These are phyloP conservation scores for Amanita polypyramis DNA, from an alignment of 768 basidiomycete species.

Conservation along the genomic window DNA sequence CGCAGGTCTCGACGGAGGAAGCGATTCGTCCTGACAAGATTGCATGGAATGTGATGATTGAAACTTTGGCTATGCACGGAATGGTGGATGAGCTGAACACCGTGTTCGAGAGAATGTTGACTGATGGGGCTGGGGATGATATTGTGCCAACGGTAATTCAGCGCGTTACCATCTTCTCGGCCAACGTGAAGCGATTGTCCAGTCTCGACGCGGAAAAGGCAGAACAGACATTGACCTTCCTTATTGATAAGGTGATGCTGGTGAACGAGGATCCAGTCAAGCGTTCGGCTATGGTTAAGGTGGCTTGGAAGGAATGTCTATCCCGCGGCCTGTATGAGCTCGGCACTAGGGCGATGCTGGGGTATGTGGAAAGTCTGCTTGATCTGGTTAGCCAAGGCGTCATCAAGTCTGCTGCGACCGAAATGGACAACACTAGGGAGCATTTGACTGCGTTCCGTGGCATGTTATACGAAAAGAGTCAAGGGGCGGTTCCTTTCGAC, in stretches of 20 bases:
- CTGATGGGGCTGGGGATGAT: conserved; percentile 23
- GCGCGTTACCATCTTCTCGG: conserved; percentile 29
- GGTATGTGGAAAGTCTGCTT: background rate
- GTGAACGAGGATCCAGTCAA: background rate
- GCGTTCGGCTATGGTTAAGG: background rate
- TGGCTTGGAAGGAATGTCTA: background rate
- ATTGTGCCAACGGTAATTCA: conserved; percentile 25
- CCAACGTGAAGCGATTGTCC: conserved; percentile 18
- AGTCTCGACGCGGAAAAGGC: background rate
- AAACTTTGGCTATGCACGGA: conserved; percentile 37
- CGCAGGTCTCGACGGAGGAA: conserved; percentile 21
- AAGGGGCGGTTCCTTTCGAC: conserved; percentile 14
- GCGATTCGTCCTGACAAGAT: conserved; percentile 41
- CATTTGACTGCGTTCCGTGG: background rate
- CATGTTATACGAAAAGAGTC: background rate
- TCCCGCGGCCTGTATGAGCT: background rate
- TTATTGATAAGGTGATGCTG: conserved; percentile 8
- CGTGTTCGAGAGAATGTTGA: conserved; percentile 32
- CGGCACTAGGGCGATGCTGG: background rate
- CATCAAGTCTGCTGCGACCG: background rate
- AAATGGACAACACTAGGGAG: background rate
- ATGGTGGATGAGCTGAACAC: conserved; percentile 46
- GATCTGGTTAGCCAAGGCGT: background rate
- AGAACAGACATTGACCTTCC: conserved; percentile 14
- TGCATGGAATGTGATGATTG: conserved; percentile 53